Base-by-base conservation (phyloP, 2,329 filamentous ascomycete species). In the Davidsoniella eucalypti region DNA sequence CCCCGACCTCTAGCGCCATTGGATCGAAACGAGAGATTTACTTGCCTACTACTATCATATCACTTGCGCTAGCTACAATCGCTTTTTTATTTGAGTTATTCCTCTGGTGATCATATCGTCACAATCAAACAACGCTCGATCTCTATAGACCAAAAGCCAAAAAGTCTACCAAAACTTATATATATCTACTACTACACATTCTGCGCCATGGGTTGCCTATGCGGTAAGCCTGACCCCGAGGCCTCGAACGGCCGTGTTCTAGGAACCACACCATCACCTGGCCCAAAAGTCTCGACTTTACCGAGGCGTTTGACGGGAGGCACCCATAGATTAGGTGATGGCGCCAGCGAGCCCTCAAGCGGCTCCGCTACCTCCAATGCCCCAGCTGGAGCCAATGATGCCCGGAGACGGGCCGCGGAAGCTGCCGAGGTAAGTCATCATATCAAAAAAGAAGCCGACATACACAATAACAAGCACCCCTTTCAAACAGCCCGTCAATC, bases 121-220 rank as follows among this genome's bases (percentile, higher is more conserved):
- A 8, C n/a, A 21, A 6, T 37, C 29, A 23, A 23, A 23, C 21
- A 23, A 23, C 21, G 21, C 21, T 23, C 21, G 4, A 23, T 23
- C 21, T 23, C 4, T 23, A 23, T 5, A 23, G 21, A 23, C 1
- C 21, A 23, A 23, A 23, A 23, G 21, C 21, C 21, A 23, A 23
- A 5, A 5, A 23, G 4, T 23, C 4, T 5, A 23, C 21, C 21
- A 23, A 5, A 4, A 23, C 21, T 23, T 23, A 23, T 23, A 23
- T 23, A 23, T 23, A 4, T 23, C 4, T 5, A 44, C 44, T 38
- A 23, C 3, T 18, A 36, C 40, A 41, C 23, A 37, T 44, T 25
- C 48, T 14, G 18, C 53, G 64, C 53, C 56, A 94, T 95, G 88
- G 88, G 88, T 53, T 90, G 87, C 63, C 73, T 87, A 66, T 94